Percentiles rank a stretch among this genome's conserved stretches.
Conservation (phyloP, 2,329 filamentous ascomycete species). For the Balansia obtecta region DNA sequence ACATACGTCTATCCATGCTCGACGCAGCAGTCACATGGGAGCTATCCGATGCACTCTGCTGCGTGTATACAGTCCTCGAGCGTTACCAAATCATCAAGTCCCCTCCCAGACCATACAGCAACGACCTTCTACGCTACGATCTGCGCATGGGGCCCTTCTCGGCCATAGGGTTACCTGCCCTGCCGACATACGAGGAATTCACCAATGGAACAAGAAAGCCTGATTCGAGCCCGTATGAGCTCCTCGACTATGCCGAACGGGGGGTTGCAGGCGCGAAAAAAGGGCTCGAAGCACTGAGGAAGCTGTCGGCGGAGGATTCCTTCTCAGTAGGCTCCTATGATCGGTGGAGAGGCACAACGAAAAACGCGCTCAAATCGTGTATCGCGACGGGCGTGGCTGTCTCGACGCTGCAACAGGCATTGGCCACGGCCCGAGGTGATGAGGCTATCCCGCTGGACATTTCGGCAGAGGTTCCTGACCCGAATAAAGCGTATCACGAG, state of each 20-base stretch:
- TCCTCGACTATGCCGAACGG: slow-evolving; percentile 33
- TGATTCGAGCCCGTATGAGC: slow-evolving; percentile 22
- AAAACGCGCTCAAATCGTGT: slow-evolving; percentile 53
- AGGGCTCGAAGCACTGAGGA: slow-evolving; percentile 43
- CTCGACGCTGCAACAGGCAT: slow-evolving; percentile 43
- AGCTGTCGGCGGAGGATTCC: slow-evolving; percentile 36
- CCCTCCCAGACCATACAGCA: slow-evolving; percentile 50
- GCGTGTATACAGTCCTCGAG: slow-evolving; percentile 54
- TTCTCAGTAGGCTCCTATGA: slow-evolving; percentile 46
- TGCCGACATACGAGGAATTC: slow-evolving; percentile 54
- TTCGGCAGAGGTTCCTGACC: slow-evolving; percentile 37
- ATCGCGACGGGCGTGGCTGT: slow-evolving; percentile 58
- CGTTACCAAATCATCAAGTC: slow-evolving; percentile 42
- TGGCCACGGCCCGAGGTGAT: slow-evolving; percentile 23
- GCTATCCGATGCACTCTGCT: slow-evolving; percentile 39
- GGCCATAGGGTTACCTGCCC: slow-evolving; percentile 51
- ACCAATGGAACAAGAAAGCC: slow-evolving; percentile 27
- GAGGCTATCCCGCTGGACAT: slow-evolving; percentile 23
- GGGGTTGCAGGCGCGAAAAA: slow-evolving; percentile 36
- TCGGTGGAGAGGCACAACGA: slow-evolving; percentile 48
- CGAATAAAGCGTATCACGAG: slow-evolving; percentile 45
- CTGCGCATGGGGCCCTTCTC: slow-evolving; percentile 80
- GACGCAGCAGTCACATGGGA: slow-evolving; percentile 52
- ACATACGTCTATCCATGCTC: slow-evolving; percentile 47
- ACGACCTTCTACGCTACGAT: slow-evolving; percentile 59